Conservation (phyloP, 768 basidiomycete species). For the Amanita muscaria region DNA sequence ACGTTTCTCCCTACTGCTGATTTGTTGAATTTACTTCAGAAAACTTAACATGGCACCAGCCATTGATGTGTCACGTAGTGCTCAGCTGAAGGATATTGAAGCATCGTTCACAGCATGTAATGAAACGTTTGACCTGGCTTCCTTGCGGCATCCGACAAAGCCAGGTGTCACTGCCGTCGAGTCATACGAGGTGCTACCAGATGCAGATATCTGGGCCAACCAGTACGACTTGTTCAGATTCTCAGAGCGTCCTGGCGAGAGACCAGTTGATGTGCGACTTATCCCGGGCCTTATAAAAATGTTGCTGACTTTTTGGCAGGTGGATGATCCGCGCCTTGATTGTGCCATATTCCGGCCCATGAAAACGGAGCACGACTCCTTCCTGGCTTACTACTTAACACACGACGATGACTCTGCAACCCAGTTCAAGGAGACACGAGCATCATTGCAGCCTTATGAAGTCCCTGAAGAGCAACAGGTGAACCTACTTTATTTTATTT, state of each 20-base stretch:
- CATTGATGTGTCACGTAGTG: conserved; percentile 66
- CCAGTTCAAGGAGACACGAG: conserved; percentile 53
- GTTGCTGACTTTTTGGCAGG: conserved; percentile 26
- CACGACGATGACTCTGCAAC: conserved; percentile 64
- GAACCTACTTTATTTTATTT: conserved; percentile 9
- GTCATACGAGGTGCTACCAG: conserved; percentile 77
- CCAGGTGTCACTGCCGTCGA: conserved; percentile 66
- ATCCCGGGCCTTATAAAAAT: neutral
- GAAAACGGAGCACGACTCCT: conserved; percentile 83
- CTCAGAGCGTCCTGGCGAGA: conserved; percentile 79
- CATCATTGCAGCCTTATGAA: conserved; percentile 32
- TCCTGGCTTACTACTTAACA: conserved; percentile 79
- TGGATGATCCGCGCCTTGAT: conserved; percentile 72
- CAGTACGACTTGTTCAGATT: conserved; percentile 84
- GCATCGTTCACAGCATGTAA: conserved; percentile 61
- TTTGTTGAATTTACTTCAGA: conserved; percentile 21
- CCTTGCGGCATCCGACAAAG: conserved; percentile 73
- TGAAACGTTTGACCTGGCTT: conserved; percentile 47
- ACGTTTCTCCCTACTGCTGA: conserved; percentile 1
- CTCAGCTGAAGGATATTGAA: conserved; percentile 74
- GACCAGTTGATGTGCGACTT: conserved; percentile 50
- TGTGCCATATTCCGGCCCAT: conserved; percentile 82
- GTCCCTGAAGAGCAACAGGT: conserved; percentile 51
- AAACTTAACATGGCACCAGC: conserved; percentile 38
- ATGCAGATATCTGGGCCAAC: conserved; percentile 82